These are phyloP conservation scores for Malassezia furfur DNA, from an alignment of 1,284 basidiomycete genomes.

Conservation along the genomic window DNA sequence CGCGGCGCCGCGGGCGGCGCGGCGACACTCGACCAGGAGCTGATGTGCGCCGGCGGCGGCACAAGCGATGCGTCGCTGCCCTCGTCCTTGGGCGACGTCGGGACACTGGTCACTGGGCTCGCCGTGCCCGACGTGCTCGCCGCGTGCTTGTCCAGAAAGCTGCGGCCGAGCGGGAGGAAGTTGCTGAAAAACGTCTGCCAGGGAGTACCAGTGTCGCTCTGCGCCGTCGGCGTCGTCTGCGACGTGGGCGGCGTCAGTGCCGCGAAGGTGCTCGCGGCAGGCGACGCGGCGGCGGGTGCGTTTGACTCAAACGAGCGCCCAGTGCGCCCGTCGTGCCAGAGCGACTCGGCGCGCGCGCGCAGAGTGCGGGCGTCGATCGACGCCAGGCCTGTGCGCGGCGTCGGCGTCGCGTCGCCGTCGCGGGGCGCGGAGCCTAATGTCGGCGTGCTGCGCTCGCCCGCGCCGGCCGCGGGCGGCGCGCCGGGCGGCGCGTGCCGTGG, in stretches of 20 bases:
- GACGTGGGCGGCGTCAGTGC: background rate
- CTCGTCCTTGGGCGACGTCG: too few relatives aligned
- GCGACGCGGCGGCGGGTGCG: background rate
- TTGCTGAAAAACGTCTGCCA: constrained; percentile 3
- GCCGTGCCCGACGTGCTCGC: too few relatives aligned
- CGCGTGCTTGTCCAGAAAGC: background rate
- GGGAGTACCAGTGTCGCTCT: background rate
- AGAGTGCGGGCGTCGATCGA: too few relatives aligned
- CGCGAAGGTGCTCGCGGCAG: background rate
- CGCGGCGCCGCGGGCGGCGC: too few relatives aligned
- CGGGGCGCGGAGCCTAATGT: too few relatives aligned
- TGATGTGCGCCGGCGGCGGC: background rate
- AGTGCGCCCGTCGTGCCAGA: background rate
- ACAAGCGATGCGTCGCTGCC: too few relatives aligned
- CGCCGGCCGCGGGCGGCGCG: too few relatives aligned
- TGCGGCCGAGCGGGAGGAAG: constrained; percentile 1
- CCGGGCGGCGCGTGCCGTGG: too few relatives aligned
- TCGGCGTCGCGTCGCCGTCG: too few relatives aligned
- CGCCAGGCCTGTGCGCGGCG: too few relatives aligned
- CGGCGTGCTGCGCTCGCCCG: too few relatives aligned
- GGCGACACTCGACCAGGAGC: background rate
- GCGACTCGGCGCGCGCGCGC: background rate
- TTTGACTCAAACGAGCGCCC: background rate
- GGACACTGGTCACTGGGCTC: too few relatives aligned
- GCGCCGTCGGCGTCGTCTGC: background rate